Evolutionary conservation across 768 basidiomycete genomes (phyloP).

Genomic region (Phlebiopsis gigantea): DNA sequence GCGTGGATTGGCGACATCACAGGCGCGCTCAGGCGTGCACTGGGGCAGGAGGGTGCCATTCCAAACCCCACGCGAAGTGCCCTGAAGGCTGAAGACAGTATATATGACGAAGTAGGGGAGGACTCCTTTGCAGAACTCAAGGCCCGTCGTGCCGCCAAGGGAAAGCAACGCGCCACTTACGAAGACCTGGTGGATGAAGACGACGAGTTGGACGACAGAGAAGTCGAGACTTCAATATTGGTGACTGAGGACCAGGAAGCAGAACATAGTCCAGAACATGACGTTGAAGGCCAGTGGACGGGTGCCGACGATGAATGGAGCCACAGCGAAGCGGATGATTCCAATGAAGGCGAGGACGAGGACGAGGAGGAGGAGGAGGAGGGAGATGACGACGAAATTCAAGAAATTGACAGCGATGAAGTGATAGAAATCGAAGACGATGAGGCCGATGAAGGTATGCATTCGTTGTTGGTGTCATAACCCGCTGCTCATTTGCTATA

Average conservation of each 20-base stretch:
- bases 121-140: constrained; percentile 54
- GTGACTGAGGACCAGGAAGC: neutral
- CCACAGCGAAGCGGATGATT: constrained; percentile 14
- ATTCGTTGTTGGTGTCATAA: neutral
- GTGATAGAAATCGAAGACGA: constrained; percentile 9
- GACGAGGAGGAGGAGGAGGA: constrained; percentile 36
- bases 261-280: constrained; percentile 17
- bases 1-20: constrained; percentile 66
- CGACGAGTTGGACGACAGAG: constrained; percentile 15
- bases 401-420: constrained; percentile 28
- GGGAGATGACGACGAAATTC: constrained; percentile 39
- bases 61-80: constrained; percentile 20
- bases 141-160: constrained; percentile 53
- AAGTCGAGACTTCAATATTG: constrained; percentile 11
- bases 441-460: constrained; percentile 14
- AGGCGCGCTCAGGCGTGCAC: constrained; percentile 47
- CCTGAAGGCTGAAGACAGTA: constrained; percentile 19
- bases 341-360: constrained; percentile 28
- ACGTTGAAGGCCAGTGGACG: constrained; percentile 27
- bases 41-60: constrained; percentile 38
- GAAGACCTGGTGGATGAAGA: constrained; percentile 50
- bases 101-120: constrained; percentile 31
- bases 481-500: neutral
- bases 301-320: constrained; percentile 9
- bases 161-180: constrained; percentile 57